These are phyloP conservation scores for Lophium mytilinum DNA, from an alignment of 495 filamentous ascomycete species.

Conservation along the genomic window DNA sequence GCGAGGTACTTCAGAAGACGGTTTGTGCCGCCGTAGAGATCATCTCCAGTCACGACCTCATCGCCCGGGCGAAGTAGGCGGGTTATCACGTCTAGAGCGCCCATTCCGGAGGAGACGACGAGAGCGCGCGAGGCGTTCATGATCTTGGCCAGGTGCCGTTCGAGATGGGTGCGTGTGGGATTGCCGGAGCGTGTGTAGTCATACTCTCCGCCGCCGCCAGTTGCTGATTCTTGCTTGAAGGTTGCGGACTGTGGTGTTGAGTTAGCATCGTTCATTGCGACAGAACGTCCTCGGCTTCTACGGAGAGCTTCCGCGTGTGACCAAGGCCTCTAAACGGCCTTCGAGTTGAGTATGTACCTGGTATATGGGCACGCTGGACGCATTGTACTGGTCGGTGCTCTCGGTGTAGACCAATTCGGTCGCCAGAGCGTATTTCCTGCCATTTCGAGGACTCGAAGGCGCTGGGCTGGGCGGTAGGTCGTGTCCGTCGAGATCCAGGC, in stretches of 20 bases:
- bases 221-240: conserved; percentile 84
- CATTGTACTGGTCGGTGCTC: conserved; percentile 87
- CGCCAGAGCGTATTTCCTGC: conserved; percentile 80
- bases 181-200: conserved; percentile 98
- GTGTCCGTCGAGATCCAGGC: conserved; percentile 80
- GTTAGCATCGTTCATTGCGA: conserved; percentile 5
- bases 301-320: neutral
- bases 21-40: conserved; percentile 94
- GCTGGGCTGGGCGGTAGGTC: conserved; percentile 89
- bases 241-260: conserved; percentile 62
- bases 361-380: conserved; percentile 93
- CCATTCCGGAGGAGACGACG: conserved; percentile 94
- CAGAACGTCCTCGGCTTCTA: neutral
- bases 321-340: neutral
- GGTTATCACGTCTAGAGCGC: conserved; percentile 93
- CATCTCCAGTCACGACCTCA: conserved; percentile 93
- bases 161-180: conserved; percentile 90
- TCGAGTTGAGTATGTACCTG: conserved; percentile 44
- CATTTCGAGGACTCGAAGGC: conserved; percentile 79
- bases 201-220: conserved; percentile 75
- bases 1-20: conserved; percentile 85
- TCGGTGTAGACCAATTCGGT: conserved; percentile 97
- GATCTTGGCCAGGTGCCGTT: conserved; percentile 95
- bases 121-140: conserved; percentile 89
- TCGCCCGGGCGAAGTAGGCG: conserved; percentile 86